Evolutionary conservation across 106 monocot species (phyloP).

Genomic region (Platanthera guangdongensis): DNA sequence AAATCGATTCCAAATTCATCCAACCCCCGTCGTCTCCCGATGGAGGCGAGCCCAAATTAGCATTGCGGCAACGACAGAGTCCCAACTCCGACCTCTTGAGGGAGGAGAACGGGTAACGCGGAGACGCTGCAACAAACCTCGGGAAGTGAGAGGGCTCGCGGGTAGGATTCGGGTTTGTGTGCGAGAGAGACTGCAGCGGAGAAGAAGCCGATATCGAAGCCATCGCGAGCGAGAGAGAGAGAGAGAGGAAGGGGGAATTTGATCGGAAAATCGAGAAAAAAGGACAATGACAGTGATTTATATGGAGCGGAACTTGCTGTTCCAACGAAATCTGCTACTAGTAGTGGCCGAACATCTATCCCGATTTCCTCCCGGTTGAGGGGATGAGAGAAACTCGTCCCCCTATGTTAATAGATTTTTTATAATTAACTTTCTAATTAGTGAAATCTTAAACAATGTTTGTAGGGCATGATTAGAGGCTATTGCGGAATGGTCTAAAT

Average conservation of each 20-base stretch:
- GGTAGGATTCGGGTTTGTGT: conserved; percentile 4
- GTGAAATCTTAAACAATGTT: too few relatives aligned
- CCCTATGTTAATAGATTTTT: too few relatives aligned
- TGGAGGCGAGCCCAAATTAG: background rate
- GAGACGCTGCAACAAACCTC: conserved; percentile 10
- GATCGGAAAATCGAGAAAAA: background rate
- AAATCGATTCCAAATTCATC: conserved; percentile 40
- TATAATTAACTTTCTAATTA: too few relatives aligned
- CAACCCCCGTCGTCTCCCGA: conserved; percentile 10
- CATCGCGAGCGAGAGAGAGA: conserved; percentile 17
- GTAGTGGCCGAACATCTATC: too few relatives aligned
- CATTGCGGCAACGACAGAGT: conserved; percentile 19
- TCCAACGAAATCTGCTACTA: too few relatives aligned
- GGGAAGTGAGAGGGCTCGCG: conserved; percentile 1
- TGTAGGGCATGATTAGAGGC: too few relatives aligned
- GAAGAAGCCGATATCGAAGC: conserved; percentile 11
- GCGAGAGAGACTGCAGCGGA: background rate
- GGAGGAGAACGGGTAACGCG: conserved; percentile 1
- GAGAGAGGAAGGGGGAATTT: background rate
- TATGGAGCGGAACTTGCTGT: too few relatives aligned
- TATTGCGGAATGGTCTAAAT: too few relatives aligned
- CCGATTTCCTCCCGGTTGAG: too few relatives aligned
- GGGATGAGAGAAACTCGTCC: too few relatives aligned
- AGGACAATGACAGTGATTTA: too few relatives aligned
- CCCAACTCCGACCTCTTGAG: conserved; percentile 6